These are phyloP conservation scores for Chlorencoelia australis DNA, from an alignment of 2,329 filamentous ascomycete species.

Conservation along the genomic window DNA sequence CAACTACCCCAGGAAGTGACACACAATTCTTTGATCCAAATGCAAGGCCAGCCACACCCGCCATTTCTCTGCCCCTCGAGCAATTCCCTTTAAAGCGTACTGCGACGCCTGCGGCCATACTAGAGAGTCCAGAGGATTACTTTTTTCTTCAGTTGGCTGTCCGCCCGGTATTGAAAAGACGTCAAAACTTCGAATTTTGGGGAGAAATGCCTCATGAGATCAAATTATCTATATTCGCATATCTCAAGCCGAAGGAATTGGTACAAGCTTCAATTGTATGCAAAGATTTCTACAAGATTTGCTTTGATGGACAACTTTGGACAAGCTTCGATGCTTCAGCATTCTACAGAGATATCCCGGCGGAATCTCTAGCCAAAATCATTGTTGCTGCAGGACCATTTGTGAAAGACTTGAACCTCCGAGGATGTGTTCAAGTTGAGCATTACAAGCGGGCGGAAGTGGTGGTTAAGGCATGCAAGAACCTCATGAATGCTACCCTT, in stretches of 20 bases:
- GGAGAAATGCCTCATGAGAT: conserved; percentile 72
- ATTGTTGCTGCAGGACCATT: conserved; percentile 82
- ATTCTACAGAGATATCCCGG: conserved; percentile 81
- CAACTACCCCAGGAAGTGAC: conserved; percentile 21
- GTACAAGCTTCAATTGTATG: conserved; percentile 69
- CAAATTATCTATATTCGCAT: conserved; percentile 65
- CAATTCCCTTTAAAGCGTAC: no score
- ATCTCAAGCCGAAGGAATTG: conserved; percentile 70
- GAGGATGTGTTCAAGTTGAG: conserved; percentile 82
- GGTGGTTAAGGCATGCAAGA: conserved; percentile 74
- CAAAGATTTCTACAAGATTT: conserved; percentile 68
- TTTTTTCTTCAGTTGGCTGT: conserved; percentile 19
- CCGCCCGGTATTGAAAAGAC: conserved; percentile 18
- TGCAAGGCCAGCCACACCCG: no score
- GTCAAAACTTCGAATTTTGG: conserved; percentile 59
- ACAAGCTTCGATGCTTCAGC: conserved; percentile 71
- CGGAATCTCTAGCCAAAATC: conserved; percentile 72
- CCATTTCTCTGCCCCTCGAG: no score
- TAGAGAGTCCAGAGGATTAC: conserved; percentile 25
- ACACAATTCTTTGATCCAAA: conserved; percentile 17
- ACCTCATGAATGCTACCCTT: conserved; percentile 77
- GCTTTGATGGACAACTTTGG: conserved; percentile 95
- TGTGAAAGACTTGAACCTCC: conserved; percentile 78
- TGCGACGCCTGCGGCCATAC: conserved; percentile 14
- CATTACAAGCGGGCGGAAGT: conserved; percentile 69